Conservation (phyloP, 2,329 filamentous ascomycete species). For the Ambrosiella beaveri region DNA sequence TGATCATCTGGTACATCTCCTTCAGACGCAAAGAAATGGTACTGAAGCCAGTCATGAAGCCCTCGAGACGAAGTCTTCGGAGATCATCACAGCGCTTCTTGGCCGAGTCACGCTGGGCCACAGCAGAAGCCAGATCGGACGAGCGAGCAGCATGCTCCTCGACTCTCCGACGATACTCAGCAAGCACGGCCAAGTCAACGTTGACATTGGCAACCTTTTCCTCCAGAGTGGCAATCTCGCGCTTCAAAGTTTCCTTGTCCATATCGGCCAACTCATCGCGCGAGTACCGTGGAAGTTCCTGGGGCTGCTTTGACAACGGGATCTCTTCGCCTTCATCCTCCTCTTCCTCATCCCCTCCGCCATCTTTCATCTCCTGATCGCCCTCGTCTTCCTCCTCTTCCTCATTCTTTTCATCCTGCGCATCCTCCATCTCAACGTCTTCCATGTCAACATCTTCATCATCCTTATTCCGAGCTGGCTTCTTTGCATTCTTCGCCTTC, state of each 20-base stretch:
- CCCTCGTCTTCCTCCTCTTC: conserved; percentile 17
- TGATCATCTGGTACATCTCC: conserved; percentile 99
- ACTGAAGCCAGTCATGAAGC: conserved; percentile 96
- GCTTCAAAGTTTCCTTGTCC: conserved; percentile 43
- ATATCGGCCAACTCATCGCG: conserved; percentile 51
- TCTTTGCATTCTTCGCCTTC: conserved; percentile 8
- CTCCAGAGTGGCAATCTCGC: conserved; percentile 44
- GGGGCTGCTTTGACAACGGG: conserved; percentile 21
- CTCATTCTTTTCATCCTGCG: conserved; percentile 13
- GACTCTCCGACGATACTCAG: conserved; percentile 72
- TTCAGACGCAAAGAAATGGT: conserved; percentile 87
- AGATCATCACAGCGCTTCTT: conserved; percentile 91
- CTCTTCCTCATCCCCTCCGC: conserved; percentile 13
- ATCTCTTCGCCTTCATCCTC: conserved; percentile 18
- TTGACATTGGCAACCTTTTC: conserved; percentile 66
- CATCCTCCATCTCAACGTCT: conserved; percentile 14
- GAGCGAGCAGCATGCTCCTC: conserved; percentile 68
- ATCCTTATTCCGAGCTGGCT: conserved; percentile 15
- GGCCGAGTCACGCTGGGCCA: conserved; percentile 62
- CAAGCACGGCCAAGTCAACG: conserved; percentile 75
- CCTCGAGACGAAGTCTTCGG: conserved; percentile 73
- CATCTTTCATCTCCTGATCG: conserved; percentile 16
- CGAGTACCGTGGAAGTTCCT: conserved; percentile 62
- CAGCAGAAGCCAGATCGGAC: conserved; percentile 65
- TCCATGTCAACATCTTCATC: conserved; percentile 14